These are phyloP conservation scores for Dictyostelium purpureum DNA, from an alignment of 78 protist genomes.

Conservation along the genomic window DNA sequence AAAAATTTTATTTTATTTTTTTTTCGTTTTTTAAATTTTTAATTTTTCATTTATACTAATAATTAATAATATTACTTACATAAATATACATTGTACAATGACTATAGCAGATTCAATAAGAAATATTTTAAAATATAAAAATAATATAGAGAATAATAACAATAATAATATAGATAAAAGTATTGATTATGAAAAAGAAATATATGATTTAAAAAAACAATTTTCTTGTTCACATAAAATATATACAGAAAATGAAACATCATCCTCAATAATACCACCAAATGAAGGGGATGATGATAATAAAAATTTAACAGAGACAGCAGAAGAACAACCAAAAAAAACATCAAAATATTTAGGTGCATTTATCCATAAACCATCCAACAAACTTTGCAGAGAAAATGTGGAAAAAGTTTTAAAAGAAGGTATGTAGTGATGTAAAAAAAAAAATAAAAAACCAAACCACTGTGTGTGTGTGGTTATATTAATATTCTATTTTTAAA, in stretches of 20 bases:
- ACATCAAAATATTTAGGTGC: neutral
- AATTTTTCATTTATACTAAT: too few species aligned
- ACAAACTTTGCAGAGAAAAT: conserved; percentile 9
- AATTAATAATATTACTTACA: too few species aligned
- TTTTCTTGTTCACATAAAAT: neutral
- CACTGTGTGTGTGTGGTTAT: neutral
- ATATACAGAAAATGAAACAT: neutral
- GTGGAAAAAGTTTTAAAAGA: conserved; percentile 20
- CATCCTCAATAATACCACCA: neutral
- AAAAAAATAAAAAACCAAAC: neutral
- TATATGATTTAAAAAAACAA: too few species aligned
- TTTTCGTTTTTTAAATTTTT: too few species aligned
- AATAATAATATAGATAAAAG: neutral
- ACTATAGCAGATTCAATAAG: conserved; percentile 8
- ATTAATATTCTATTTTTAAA: too few species aligned
- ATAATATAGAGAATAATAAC: neutral
- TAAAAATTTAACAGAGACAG: too few species aligned
- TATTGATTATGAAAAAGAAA: neutral
- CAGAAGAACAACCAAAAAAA: too few species aligned
- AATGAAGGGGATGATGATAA: neutral
- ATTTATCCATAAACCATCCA: neutral
- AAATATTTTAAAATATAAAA: neutral
- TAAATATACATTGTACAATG: too few species aligned
- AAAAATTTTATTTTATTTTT: too few species aligned
- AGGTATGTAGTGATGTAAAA: neutral